Base-by-base conservation (phyloP, 2,329 filamentous ascomycete genomes). In the Monosporascus sp. region DNA sequence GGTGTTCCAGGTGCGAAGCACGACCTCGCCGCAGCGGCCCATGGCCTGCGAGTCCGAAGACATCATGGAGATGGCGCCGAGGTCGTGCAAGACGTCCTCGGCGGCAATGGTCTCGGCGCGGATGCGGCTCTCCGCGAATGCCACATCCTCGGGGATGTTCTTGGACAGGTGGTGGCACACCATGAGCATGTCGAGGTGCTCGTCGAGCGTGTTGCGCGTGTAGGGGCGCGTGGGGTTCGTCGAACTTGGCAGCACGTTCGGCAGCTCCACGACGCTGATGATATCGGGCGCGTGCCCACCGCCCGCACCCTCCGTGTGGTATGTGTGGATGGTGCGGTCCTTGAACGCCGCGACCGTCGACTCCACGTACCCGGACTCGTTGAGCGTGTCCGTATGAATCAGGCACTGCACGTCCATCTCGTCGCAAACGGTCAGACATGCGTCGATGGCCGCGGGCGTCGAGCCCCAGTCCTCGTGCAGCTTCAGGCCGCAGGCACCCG, bases 181-280 rank as follows among this genome's bases (percentile, higher is more conserved):
- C 93, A 97, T 97, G 47, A 97, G 77, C 93, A 97, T 97, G 74
- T 97, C 93, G 15, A 97, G 82, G 72, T 97, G 93, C 72, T 97
- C 93, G 66, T 97, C 93, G 0, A 97, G 81, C 0, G 93, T 97
- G 75, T 97, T 97, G 60, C 80, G 78, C 2, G 93, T 97, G 71
- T 86, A 97, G 0, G 93, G 93, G 2, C 92, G 80, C 1, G 93
- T 97, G 0, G 93, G 93, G 69, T 96, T 97, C 0, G 93, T 97
- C 47, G 87, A 93, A 5, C 87, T 90, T 0, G 93, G 93, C 1
- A 97, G 81, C 2, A 97, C 91, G 66, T 97, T 94, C 48, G 82
- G 73, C 64, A 92, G 87, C 70, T 95, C 90, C 11, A 97, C 93
- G 1, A 97, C 91, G 27, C 83, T 87, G 71, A 97, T 97, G 72